phyloP scores from a whole-genome alignment of 2,329 filamentous ascomycete genomes.

The Sporothrix mexicana region DNA sequence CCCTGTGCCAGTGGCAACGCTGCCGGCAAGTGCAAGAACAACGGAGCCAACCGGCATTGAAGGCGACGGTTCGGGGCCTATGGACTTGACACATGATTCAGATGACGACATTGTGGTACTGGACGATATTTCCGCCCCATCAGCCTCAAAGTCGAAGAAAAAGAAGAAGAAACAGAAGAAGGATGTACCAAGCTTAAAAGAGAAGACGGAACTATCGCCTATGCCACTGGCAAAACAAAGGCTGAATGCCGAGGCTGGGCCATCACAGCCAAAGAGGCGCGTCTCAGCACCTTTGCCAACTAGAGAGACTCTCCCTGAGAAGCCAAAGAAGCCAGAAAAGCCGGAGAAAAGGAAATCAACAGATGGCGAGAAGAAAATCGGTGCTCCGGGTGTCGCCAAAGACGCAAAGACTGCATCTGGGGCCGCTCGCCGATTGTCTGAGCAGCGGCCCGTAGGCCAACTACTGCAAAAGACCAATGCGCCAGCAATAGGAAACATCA shows the following conservation, averaged over 20 bases:
- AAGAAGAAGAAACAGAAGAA: conserved; percentile 29
- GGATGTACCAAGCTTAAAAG: conserved; percentile 9
- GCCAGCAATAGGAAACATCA: background rate
- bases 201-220: background rate
- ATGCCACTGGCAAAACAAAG: conserved; percentile 17
- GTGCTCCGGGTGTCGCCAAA: background rate
- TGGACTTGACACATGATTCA: background rate
- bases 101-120: conserved; percentile 29
- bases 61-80: background rate
- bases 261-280: background rate
- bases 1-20: background rate
- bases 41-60: background rate
- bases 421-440: background rate
- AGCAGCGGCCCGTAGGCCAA: background rate
- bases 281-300: background rate
- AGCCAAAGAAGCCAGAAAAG: background rate
- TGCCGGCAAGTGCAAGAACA: background rate
- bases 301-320: background rate
- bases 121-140: background rate
- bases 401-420: background rate
- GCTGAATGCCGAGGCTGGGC: background rate
- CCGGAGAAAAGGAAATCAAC: conserved; percentile 1
- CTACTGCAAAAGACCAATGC: background rate
- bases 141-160: background rate
- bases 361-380: background rate